Evolutionary conservation across 1,284 basidiomycete species (phyloP).

Genomic region (Puccinia hordei): DNA sequence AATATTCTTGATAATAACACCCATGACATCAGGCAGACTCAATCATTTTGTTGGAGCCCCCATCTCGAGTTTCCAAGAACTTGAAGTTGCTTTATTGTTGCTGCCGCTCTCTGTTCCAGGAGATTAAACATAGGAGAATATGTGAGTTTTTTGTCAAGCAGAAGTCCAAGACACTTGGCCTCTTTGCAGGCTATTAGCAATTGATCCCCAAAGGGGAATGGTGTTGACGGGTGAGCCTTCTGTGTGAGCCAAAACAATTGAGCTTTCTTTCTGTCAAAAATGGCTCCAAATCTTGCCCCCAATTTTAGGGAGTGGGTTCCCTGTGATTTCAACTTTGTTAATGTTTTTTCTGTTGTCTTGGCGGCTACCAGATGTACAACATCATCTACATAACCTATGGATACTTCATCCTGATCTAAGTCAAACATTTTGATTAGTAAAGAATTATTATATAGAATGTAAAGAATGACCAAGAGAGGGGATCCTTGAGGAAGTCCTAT

Average conservation of each 20-base stretch:
- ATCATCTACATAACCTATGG: conserved; percentile 26
- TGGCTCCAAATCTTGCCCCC: background rate
- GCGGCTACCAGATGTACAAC: background rate
- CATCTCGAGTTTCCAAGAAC: background rate
- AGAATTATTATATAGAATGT: too few relatives aligned
- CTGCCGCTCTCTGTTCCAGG: background rate
- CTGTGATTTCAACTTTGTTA: too few relatives aligned
- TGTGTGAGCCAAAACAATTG: background rate
- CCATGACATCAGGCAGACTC: background rate
- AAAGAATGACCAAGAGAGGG: too few relatives aligned
- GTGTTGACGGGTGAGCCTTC: background rate
- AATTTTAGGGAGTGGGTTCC: background rate
- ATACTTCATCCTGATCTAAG: too few relatives aligned
- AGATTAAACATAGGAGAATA: background rate
- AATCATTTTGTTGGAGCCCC: background rate
- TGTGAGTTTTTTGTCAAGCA: background rate
- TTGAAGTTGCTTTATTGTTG: background rate
- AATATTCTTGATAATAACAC: background rate
- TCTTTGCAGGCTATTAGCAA: background rate
- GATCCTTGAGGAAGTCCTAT: too few relatives aligned
- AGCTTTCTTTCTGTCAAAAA: too few relatives aligned
- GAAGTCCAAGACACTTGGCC: background rate
- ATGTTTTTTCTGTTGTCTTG: too few relatives aligned
- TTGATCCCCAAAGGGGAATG: background rate
- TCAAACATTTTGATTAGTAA: too few relatives aligned